A percentile compares a stretch with the other conserved stretches of the same genome.
These are phyloP conservation scores for Schizonepeta tenuifolia DNA, from an alignment of 257 asterid genomes.

Conservation along the genomic window DNA sequence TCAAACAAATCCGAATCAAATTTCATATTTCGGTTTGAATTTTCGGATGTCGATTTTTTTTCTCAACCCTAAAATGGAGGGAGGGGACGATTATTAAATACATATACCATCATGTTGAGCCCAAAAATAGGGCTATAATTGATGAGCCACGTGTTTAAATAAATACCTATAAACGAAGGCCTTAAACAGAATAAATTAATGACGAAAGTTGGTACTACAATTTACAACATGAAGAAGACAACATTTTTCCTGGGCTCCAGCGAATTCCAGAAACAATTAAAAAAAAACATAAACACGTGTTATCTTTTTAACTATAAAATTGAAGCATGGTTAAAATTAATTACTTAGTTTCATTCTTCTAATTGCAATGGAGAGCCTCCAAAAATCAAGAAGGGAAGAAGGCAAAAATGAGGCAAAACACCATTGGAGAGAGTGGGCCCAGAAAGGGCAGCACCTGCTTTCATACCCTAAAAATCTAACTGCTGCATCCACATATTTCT, in stretches of 20 bases:
- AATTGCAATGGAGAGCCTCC: conserved; percentile 65
- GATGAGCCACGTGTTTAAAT: neutral
- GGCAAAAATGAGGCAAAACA: conserved; percentile 61
- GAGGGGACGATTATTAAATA: no score
- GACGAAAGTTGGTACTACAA: neutral
- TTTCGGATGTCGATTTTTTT: no score
- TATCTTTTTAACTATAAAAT: no score
- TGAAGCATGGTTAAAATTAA: neutral
- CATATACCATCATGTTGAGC: no score
- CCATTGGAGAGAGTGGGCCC: conserved; percentile 84
- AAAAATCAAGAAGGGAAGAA: conserved; percentile 50
- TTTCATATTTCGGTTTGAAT: no score
- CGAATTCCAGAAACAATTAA: neutral
- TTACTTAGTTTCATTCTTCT: conserved; percentile 16
- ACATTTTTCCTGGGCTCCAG: neutral
- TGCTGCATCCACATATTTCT: conserved; percentile 62
- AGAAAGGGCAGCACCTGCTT: conserved; percentile 72
- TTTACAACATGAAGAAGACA: neutral
- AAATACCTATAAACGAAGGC: no score
- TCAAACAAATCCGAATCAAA: no score
- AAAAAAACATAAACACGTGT: no score
- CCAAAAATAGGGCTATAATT: neutral
- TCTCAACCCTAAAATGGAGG: no score
- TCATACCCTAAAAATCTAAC: conserved; percentile 59
- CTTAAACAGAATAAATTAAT: neutral